These are phyloP conservation scores for Torrubiella hemipterigena DNA, from an alignment of 2,329 filamentous ascomycete species.

Conservation along the genomic window DNA sequence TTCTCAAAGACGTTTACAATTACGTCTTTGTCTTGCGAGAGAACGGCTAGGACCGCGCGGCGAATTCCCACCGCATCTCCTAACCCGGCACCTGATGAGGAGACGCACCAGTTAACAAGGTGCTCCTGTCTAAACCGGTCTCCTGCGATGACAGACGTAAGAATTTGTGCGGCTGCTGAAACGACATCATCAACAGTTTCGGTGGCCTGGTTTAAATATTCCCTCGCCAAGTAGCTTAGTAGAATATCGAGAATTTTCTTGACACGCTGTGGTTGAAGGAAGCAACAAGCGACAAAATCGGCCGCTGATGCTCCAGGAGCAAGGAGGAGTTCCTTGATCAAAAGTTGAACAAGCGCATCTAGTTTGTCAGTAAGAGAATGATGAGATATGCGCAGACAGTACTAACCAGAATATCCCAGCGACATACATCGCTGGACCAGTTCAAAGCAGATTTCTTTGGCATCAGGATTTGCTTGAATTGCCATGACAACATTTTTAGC, in stretches of 20 bases:
- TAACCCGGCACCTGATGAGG: constrained; percentile 50
- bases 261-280: constrained; percentile 13
- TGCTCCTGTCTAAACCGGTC: constrained; percentile 37
- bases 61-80: constrained; percentile 54
- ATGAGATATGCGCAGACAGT: constrained; percentile 7
- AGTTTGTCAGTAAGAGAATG: no score
- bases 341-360: constrained; percentile 28
- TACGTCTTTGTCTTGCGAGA: constrained; percentile 38
- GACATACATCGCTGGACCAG: constrained; percentile 49
- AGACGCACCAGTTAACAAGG: constrained; percentile 53
- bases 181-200: constrained; percentile 26
- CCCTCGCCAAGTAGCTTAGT: constrained; percentile 31
- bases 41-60: constrained; percentile 49
- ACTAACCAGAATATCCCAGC: constrained; percentile 58
- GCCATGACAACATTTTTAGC: constrained; percentile 47
- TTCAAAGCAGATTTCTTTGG: constrained; percentile 29
- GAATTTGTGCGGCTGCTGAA: constrained; percentile 44
- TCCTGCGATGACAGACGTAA: constrained; percentile 36
- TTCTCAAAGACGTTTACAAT: constrained; percentile 53
- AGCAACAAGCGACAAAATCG: constrained; percentile 17
- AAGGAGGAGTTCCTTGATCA: constrained; percentile 26
- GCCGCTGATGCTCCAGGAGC: constrained; percentile 10
- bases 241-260: constrained; percentile 16
- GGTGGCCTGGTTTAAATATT: no score
- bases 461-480: constrained; percentile 18